phyloP scores from a whole-genome alignment of 345 rosid genomes.

The Hirschfeldia incana region DNA sequence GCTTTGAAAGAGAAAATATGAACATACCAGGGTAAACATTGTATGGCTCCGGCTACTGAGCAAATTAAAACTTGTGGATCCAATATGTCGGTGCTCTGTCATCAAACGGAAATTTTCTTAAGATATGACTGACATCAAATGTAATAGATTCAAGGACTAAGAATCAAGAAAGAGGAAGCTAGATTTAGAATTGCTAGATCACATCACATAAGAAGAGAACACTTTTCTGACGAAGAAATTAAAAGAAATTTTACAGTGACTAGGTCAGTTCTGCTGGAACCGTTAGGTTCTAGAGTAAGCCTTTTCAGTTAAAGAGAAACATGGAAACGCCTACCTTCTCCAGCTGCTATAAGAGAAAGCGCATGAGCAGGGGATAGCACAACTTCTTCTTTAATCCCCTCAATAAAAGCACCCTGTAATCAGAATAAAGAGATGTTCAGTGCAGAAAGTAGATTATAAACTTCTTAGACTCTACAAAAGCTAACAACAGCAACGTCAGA shows the following conservation, averaged over 20 bases:
- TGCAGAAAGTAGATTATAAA: background rate
- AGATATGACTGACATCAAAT: conserved; percentile 4
- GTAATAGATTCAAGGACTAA: conserved; percentile 1
- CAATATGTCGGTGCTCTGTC: conserved; percentile 97
- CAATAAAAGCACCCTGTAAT: conserved; percentile 91
- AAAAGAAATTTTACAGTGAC: background rate
- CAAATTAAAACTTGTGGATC: conserved; percentile 94
- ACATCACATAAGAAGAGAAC: conserved; percentile 4
- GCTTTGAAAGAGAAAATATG: conserved; percentile 22
- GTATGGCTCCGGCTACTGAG: conserved; percentile 99
- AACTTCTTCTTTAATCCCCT: conserved; percentile 98
- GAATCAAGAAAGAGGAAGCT: conserved; percentile 21
- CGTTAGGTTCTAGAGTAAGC: conserved; percentile 13
- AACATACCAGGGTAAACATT: conserved; percentile 88
- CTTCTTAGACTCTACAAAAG: background rate
- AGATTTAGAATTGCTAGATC: conserved; percentile 13
- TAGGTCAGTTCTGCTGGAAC: background rate
- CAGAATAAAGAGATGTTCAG: conserved; percentile 15
- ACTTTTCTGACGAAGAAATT: conserved; percentile 9
- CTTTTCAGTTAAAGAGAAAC: conserved; percentile 19
- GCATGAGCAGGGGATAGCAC: conserved; percentile 98
- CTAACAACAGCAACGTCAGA: background rate
- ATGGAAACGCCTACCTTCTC: conserved; percentile 67
- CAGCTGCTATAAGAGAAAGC: conserved; percentile 97
- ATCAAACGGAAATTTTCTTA: conserved; percentile 28